Conservation (phyloP, 106 monocot species). For the Apostasia ramifera region DNA sequence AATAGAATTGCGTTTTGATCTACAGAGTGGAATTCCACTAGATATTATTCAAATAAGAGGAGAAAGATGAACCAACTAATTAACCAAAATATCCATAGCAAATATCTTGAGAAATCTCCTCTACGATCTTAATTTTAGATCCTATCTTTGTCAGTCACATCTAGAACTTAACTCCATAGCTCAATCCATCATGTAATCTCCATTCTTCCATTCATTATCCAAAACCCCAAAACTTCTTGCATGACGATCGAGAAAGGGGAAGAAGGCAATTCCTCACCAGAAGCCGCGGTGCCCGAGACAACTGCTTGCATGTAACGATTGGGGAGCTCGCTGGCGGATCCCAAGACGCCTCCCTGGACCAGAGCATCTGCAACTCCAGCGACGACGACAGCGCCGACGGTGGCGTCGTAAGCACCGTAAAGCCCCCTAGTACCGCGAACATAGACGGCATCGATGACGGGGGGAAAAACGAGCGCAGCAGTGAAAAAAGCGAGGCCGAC, state of each 20-base stretch:
- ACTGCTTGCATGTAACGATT: constrained; percentile 90
- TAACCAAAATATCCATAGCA: too few species aligned
- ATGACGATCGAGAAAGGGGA: background rate
- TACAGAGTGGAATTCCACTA: too few species aligned
- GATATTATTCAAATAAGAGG: too few species aligned
- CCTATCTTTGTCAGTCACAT: too few species aligned
- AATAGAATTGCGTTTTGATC: too few species aligned
- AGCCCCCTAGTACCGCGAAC: constrained; percentile 38
- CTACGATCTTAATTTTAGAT: too few species aligned
- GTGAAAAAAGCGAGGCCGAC: constrained; percentile 56
- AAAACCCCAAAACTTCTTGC: background rate
- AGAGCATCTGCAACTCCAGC: constrained; percentile 63
- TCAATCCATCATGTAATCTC: background rate
- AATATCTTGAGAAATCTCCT: too few species aligned
- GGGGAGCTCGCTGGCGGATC: constrained; percentile 74
- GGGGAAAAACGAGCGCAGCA: constrained; percentile 47
- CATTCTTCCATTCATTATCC: background rate
- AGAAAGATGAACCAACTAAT: too few species aligned
- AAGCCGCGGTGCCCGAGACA: constrained; percentile 72
- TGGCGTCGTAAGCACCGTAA: constrained; percentile 53
- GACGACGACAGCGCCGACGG: constrained; percentile 43
- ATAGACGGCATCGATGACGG: constrained; percentile 51
- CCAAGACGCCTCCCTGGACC: constrained; percentile 74
- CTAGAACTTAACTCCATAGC: too few species aligned
- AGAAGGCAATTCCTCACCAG: constrained; percentile 30